phyloP scores from a whole-genome alignment of 441 rosid species.

The California macrophylla region DNA sequence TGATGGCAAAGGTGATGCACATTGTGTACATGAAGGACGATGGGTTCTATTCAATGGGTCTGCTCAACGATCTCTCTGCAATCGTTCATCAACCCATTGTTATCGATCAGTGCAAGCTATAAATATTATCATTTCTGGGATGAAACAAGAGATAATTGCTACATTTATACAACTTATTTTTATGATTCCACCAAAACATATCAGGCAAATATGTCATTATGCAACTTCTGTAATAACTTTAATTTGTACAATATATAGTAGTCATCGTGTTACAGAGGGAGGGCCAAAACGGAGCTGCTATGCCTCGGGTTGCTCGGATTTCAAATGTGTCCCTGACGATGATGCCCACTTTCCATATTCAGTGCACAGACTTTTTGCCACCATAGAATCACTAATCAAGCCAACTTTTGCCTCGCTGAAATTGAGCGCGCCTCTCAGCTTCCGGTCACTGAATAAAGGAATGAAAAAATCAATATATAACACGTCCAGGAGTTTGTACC shows the following conservation, averaged over 20 bases:
- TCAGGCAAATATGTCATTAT: background rate
- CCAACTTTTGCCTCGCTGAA: background rate
- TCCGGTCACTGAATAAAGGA: background rate
- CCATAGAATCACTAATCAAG: conserved; percentile 10
- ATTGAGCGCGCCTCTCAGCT: conserved; percentile 8
- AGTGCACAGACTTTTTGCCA: conserved; percentile 48
- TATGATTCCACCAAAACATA: background rate
- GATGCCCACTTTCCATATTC: conserved; percentile 54
- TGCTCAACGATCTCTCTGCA: too few relatives aligned
- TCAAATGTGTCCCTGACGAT: conserved; percentile 38
- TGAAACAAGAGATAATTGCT: background rate
- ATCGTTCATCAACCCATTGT: too few relatives aligned
- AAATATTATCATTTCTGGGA: too few relatives aligned
- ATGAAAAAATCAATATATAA: background rate
- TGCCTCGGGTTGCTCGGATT: conserved; percentile 49
- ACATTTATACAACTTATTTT: background rate
- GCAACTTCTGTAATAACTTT: background rate
- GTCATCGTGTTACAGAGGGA: background rate
- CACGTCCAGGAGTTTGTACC: background rate
- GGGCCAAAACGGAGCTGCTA: background rate
- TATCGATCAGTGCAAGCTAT: too few relatives aligned
- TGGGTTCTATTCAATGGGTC: too few relatives aligned
- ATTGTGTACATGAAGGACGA: too few relatives aligned
- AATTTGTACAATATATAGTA: background rate
- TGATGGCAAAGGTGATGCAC: too few relatives aligned